Evolutionary conservation across 345 rosid species (phyloP), one percentile per base, ranked within the genome.

Genomic region (Limnanthes douglasii): DNA sequence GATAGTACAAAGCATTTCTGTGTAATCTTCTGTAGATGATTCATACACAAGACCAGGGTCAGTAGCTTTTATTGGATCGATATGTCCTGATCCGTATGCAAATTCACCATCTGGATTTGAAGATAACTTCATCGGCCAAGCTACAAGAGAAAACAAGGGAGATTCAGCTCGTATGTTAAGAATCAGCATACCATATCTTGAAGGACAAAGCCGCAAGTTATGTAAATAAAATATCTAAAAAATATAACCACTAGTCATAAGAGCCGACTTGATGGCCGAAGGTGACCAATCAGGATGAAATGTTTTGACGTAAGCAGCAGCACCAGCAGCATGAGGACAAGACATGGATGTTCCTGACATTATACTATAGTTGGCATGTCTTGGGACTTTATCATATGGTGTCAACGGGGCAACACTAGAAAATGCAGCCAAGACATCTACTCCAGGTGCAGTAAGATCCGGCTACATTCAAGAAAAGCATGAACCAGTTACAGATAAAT

Each of bases 41-140:
- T 64, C 75, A 20, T 69, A 64, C 18, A 69, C 48, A 12, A 69
- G 68, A 11, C 75, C 68, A 5, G 71, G 75, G 37, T 57, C 22
- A 21, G 40, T 22, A 31, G 68, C 64, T 1, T 39, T 39, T 9
- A 32, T 11, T 13, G 60, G 70, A 61, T 60, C 57, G 12, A 68
- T 28, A 19, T 49, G 49, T 20, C 75, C 67, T 15, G 68, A 29
- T 46, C 75, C 75, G 11, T 64, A 61, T 6, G 62, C 65, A 32
- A 68, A 64, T 39, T 68, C 75, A n/a, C n/a, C n/a, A n/a, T n/a
- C n/a, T n/a, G n/a, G n/a, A n/a, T n/a, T n/a, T n/a, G n/a, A n/a
- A n/a, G n/a, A n/a, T n/a, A n/a, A n/a, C n/a, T n/a, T n/a, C n/a
- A n/a, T n/a, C n/a, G n/a, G n/a, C n/a, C n/a, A n/a, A n/a, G n/a